Percentiles rank a stretch among this genome's conserved stretches.
These are phyloP conservation scores for Coffea canephora DNA, from an alignment of 257 asterid species.

Conservation along the genomic window DNA sequence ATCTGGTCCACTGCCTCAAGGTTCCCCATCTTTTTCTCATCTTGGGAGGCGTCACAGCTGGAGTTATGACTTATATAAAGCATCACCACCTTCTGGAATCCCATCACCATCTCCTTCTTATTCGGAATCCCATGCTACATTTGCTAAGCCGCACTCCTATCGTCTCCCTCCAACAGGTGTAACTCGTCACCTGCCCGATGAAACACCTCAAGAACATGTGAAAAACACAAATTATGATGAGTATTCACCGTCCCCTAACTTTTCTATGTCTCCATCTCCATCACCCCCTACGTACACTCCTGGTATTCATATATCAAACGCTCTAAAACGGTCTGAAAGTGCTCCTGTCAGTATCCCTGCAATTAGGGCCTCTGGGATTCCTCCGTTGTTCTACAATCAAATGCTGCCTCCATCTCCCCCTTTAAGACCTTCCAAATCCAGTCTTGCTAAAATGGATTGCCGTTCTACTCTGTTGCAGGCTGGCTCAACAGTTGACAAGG, in stretches of 20 bases:
- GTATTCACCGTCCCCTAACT: constrained; percentile 62
- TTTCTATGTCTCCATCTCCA: constrained; percentile 74
- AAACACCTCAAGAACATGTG: constrained; percentile 34
- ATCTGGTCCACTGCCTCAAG: constrained; percentile 47
- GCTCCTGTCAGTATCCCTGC: constrained; percentile 74
- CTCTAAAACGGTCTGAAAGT: constrained; percentile 68
- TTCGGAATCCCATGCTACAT: constrained; percentile 58
- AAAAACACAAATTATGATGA: constrained; percentile 63
- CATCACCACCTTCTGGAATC: constrained; percentile 60
- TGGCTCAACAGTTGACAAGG: constrained; percentile 58
- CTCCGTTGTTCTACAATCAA: constrained; percentile 43
- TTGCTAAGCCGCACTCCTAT: constrained; percentile 34
- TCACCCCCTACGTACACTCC: constrained; percentile 60
- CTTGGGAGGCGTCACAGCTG: constrained; percentile 84
- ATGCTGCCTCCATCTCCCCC: constrained; percentile 58
- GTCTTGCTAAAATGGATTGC: constrained; percentile 33
- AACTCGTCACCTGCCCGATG: constrained; percentile 50
- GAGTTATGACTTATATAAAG: constrained; percentile 74
- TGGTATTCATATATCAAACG: constrained; percentile 42
- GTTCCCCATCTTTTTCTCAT: constrained; percentile 56
- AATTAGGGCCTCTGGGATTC: constrained; percentile 44
- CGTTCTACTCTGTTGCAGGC: constrained; percentile 40
- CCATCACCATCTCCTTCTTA: constrained; percentile 79
- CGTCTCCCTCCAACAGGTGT: constrained; percentile 60
- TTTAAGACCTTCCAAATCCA: constrained; percentile 33